phyloP scores from a whole-genome alignment of 768 basidiomycete genomes.

The Russula vinacea region DNA sequence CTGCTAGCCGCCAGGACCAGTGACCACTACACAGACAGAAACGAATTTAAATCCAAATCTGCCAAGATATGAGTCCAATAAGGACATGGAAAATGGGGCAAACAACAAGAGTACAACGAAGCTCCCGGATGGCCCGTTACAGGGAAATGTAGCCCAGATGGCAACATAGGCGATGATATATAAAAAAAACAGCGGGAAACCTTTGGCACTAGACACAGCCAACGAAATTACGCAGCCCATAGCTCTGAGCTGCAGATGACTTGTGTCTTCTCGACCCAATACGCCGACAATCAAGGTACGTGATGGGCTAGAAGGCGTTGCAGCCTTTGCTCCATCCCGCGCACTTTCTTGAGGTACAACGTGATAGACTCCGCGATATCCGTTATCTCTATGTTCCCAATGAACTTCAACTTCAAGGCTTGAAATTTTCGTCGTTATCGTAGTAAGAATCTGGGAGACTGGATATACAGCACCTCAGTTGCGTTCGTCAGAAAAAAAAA shows the following conservation, averaged over 20 bases:
- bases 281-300: conserved; percentile 5
- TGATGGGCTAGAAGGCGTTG: conserved; percentile 8
- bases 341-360: conserved; percentile 23
- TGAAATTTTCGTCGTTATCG: conserved; percentile 7
- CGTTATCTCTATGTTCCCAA: conserved; percentile 13
- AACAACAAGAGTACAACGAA: background rate
- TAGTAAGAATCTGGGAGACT: conserved; percentile 21
- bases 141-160: background rate
- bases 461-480: background rate
- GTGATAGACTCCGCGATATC: conserved; percentile 19
- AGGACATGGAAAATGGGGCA: background rate
- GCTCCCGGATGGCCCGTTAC: background rate
- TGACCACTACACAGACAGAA: background rate
- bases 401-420: conserved; percentile 12
- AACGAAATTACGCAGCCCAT: background rate
- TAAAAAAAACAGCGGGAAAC: background rate
- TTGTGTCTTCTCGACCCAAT: background rate
- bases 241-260: too few relatives aligned
- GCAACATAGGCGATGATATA: background rate
- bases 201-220: background rate
- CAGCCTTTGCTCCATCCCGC: conserved; percentile 11
- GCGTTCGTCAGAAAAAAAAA: background rate
- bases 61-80: background rate
- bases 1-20: background rate
- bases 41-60: background rate